Evolutionary conservation across 495 filamentous ascomycete species (phyloP).

Genomic region (Podospora didyma): DNA sequence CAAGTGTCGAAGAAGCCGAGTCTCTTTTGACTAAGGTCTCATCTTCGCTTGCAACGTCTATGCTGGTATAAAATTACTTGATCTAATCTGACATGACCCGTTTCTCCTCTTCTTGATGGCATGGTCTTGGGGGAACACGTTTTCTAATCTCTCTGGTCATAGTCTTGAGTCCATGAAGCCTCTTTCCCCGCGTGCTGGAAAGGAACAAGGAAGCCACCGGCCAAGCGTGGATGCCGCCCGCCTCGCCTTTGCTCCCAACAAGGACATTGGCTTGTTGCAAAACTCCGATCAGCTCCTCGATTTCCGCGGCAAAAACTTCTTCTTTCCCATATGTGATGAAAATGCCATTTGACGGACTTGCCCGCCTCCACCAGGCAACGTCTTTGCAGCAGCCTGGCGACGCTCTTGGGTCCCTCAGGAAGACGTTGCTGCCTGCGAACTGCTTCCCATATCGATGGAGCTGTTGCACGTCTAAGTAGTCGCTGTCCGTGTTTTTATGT

Average conservation of each 20-base stretch:
- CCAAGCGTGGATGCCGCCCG: conserved; percentile 72
- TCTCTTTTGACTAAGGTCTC: conserved; percentile 36
- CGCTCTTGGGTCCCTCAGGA: conserved; percentile 50
- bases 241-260: conserved; percentile 48
- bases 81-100: conserved; percentile 48
- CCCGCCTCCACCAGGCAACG: conserved; percentile 55
- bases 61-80: conserved; percentile 47
- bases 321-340: conserved; percentile 64
- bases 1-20: conserved; percentile 40
- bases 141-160: conserved; percentile 50
- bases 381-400: conserved; percentile 67
- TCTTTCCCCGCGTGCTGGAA: conserved; percentile 47
- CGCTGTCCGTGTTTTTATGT: conserved; percentile 55
- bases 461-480: conserved; percentile 52
- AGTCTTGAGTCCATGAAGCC: conserved; percentile 53
- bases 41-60: conserved; percentile 44
- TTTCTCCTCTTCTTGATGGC: background rate
- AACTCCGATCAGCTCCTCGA: conserved; percentile 46
- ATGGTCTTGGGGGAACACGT: conserved; percentile 19
- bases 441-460: conserved; percentile 61
- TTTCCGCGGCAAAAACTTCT: conserved; percentile 66
- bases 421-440: conserved; percentile 52
- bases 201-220: conserved; percentile 70
- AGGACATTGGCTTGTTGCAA: conserved; percentile 43
- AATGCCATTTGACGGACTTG: conserved; percentile 56